Base-by-base conservation (phyloP, 257 asterid species). In the Thymus quinquecostatus region DNA sequence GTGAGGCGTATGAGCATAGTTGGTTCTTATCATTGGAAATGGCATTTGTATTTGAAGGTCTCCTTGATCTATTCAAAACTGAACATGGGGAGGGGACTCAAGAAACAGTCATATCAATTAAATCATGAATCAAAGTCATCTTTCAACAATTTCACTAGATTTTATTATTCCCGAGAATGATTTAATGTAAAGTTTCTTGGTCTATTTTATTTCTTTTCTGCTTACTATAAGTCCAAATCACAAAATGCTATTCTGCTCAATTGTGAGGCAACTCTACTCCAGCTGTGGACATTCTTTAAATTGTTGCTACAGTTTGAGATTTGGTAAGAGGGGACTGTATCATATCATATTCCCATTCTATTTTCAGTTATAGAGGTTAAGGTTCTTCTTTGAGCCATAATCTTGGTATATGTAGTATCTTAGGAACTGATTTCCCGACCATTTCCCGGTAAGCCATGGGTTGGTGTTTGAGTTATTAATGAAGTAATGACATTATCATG, bases 41-140 rank as follows among this genome's bases (percentile, higher is more conserved):
- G 45, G 5, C 48, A 41, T 76, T 56, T 2, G 11, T 27, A 33
- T 28, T 56, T 74, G 51, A 69, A 40, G 38, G 62, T 72, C 50
- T 79, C 54, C 49, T 14, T 40, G 33, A 67, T 32, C 64, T 61
- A 63, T 45, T 1, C 13, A 45, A 45, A 45, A 8, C 50, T 45
- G 50, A 45, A 45, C 9, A 72, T 45, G 33, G 53, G 56, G 56
- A 57, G 41, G 41, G 41, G 41, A 38, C 54, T 68, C 45, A 64
- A 49, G 70, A 44, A 40, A 27, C 64, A 47, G 49, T 62, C 51
- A 60, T 48, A 63, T 57, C 44, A 28, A 45, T 55, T 34, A 21
- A 47, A 32, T 34, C 61, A 55, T 56, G 76, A 44, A 33, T 69
- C 7, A 40, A 14, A 30, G 49, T 67, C 58, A 71, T 29, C 65